Evolutionary conservation across 2,329 filamentous ascomycete genomes (phyloP).

Genomic region (Escovopsis weberi): DNA sequence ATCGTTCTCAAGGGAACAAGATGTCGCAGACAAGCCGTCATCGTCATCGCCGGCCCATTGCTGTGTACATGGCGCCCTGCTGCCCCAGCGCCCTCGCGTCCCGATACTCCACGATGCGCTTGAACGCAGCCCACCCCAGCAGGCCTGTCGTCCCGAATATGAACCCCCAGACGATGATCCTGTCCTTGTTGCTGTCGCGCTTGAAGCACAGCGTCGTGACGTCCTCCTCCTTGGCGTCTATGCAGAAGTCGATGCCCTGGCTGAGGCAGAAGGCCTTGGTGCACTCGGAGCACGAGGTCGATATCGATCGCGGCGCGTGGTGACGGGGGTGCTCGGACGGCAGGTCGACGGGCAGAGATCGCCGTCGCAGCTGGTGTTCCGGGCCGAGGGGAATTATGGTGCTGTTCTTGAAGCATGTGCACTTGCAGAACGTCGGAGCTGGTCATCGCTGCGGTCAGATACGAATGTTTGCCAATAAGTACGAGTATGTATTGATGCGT

Average conservation of each 20-base stretch:
- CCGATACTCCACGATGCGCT: slow-evolving; percentile 30
- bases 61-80: slow-evolving; percentile 16
- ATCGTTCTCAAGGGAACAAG: too few species aligned
- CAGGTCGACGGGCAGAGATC: slow-evolving; percentile 6
- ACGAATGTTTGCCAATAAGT: background rate
- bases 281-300: slow-evolving; percentile 43
- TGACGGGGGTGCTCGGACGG: background rate
- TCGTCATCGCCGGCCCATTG: slow-evolving; percentile 10
- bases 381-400: slow-evolving; percentile 50
- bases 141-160: slow-evolving; percentile 43
- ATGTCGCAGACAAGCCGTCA: too few species aligned
- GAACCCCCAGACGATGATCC: slow-evolving; percentile 51
- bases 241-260: slow-evolving; percentile 47
- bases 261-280: slow-evolving; percentile 50
- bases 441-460: slow-evolving; percentile 21
- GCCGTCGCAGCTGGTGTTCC: slow-evolving; percentile 14
- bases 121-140: slow-evolving; percentile 44
- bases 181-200: slow-evolving; percentile 52
- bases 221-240: slow-evolving; percentile 45
- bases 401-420: slow-evolving; percentile 55
- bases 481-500: background rate
- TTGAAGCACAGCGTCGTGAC: slow-evolving; percentile 51
- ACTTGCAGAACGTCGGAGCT: slow-evolving; percentile 53
- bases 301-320: slow-evolving; percentile 19
- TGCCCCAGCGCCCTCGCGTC: slow-evolving; percentile 17